A percentile compares a stretch with the other conserved stretches of the same genome.
These are phyloP conservation scores for Phialophora expanda DNA, from an alignment of 2,329 filamentous ascomycete genomes.

Conservation along the genomic window DNA sequence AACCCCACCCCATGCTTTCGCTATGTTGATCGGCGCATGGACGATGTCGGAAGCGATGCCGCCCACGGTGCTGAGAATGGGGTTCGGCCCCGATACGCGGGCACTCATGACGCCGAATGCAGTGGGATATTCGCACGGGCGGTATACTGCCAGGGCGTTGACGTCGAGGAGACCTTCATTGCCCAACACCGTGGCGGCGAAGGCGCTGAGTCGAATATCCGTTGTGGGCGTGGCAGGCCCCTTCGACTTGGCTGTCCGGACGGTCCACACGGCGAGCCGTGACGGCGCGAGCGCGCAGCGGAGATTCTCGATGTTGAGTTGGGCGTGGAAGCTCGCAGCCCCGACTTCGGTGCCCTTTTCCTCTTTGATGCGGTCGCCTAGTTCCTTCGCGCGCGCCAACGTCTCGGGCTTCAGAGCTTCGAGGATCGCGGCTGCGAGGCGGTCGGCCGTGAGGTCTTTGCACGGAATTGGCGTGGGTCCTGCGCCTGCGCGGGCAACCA, in stretches of 20 bases:
- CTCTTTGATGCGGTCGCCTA: slow-evolving; percentile 68
- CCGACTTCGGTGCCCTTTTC: slow-evolving; percentile 69
- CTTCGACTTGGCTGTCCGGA: slow-evolving; percentile 66
- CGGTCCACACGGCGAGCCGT: slow-evolving; percentile 73
- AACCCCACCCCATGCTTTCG: slow-evolving; percentile 53
- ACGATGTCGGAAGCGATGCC: slow-evolving; percentile 74
- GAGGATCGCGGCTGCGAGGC: slow-evolving; percentile 67
- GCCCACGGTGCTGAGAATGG: slow-evolving; percentile 74
- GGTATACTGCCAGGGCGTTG: slow-evolving; percentile 70
- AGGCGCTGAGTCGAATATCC: slow-evolving; percentile 66
- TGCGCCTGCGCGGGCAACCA: slow-evolving; percentile 73
- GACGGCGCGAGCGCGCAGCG: slow-evolving; percentile 72
- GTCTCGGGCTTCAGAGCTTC: slow-evolving; percentile 67
- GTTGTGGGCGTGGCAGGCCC: background rate
- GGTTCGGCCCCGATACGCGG: slow-evolving; percentile 60
- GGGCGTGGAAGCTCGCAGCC: slow-evolving; percentile 70
- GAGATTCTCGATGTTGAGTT: slow-evolving; percentile 68
- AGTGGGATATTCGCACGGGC: slow-evolving; percentile 71
- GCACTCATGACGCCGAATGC: slow-evolving; percentile 52
- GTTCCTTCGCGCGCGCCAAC: slow-evolving; percentile 59
- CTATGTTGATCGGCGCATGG: slow-evolving; percentile 66
- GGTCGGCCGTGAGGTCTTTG: slow-evolving; percentile 69
- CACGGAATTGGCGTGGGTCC: slow-evolving; percentile 73
- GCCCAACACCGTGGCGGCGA: slow-evolving; percentile 72
- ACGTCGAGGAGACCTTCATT: slow-evolving; percentile 68